A percentile compares a stretch with the other conserved stretches of the same genome.
Conservation (phyloP, 768 basidiomycete species). For the Rhizopogon roseolus region DNA sequence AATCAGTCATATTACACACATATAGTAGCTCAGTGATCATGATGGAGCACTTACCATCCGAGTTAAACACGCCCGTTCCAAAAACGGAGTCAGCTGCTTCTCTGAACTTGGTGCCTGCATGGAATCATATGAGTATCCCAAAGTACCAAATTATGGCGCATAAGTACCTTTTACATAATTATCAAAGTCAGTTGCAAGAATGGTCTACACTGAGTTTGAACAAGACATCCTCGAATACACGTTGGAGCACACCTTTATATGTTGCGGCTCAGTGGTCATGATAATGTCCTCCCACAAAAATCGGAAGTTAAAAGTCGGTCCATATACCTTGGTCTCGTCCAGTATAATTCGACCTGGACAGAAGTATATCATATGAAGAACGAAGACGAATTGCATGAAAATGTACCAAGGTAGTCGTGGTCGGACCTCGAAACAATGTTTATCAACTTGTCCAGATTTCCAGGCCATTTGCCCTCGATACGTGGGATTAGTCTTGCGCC, state of each 20-base stretch:
- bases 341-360: constrained; percentile 17
- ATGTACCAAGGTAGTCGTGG: constrained; percentile 33
- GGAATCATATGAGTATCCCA: neutral
- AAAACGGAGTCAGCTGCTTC: constrained; percentile 29
- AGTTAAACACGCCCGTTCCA: constrained; percentile 54
- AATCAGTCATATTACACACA: neutral
- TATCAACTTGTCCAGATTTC: constrained; percentile 30
- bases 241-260: constrained; percentile 29
- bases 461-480: constrained; percentile 26
- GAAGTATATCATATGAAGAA: no score
- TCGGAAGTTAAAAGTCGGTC: constrained; percentile 35
- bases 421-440: constrained; percentile 13
- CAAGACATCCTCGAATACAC: neutral
- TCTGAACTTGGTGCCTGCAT: constrained; percentile 29
- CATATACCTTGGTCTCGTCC: constrained; percentile 19
- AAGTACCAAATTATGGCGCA: neutral
- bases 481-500: constrained; percentile 27
- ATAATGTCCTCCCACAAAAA: constrained; percentile 45
- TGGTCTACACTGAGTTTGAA: constrained; percentile 18
- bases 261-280: constrained; percentile 46
- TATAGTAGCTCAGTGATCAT: no score
- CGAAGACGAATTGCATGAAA: neutral
- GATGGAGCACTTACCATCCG: constrained; percentile 36
- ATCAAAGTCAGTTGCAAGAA: constrained; percentile 39
- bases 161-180: constrained; percentile 38